phyloP scores from a whole-genome alignment of 306 rosid genomes.

The Biancaea sappan region DNA sequence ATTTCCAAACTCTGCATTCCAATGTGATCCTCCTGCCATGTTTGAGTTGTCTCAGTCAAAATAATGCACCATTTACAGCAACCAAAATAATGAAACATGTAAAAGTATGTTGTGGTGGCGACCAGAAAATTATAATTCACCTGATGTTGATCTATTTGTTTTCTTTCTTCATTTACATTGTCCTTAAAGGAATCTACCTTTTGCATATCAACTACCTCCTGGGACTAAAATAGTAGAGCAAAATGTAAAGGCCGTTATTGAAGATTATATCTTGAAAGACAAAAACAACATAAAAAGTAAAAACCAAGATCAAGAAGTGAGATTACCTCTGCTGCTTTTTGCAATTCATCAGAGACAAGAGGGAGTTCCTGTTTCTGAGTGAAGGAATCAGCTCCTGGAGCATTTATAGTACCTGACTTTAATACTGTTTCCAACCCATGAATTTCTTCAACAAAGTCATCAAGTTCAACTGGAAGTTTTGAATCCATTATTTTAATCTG shows the following conservation, averaged over 20 bases:
- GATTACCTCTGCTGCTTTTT: slow-evolving; percentile 40
- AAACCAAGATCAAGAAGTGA: slow-evolving; percentile 25
- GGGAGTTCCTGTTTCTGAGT: slow-evolving; percentile 23
- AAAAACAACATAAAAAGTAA: background rate
- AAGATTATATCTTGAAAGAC: slow-evolving; percentile 25
- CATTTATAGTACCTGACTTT: slow-evolving; percentile 27
- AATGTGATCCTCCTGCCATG: slow-evolving; percentile 61
- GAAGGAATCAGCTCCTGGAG: slow-evolving; percentile 17
- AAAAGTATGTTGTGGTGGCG: background rate
- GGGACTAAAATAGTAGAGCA: slow-evolving; percentile 37
- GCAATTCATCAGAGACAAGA: slow-evolving; percentile 28
- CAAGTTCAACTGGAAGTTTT: slow-evolving; percentile 59
- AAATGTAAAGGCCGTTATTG: background rate
- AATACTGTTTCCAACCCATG: slow-evolving; percentile 40
- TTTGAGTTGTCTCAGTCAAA: slow-evolving; percentile 35
- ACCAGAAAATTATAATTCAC: slow-evolving; percentile 42
- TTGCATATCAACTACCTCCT: slow-evolving; percentile 29
- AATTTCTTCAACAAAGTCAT: slow-evolving; percentile 52
- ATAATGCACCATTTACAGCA: slow-evolving; percentile 10
- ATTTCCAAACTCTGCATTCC: slow-evolving; percentile 74
- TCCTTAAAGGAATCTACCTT: slow-evolving; percentile 51
- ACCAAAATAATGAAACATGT: slow-evolving; percentile 6
- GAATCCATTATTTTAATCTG: slow-evolving; percentile 67
- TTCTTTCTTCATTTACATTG: slow-evolving; percentile 44
- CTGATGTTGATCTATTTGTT: slow-evolving; percentile 59